phyloP scores from a whole-genome alignment of 805 yeast species.

The Ogataea ramenticola region DNA sequence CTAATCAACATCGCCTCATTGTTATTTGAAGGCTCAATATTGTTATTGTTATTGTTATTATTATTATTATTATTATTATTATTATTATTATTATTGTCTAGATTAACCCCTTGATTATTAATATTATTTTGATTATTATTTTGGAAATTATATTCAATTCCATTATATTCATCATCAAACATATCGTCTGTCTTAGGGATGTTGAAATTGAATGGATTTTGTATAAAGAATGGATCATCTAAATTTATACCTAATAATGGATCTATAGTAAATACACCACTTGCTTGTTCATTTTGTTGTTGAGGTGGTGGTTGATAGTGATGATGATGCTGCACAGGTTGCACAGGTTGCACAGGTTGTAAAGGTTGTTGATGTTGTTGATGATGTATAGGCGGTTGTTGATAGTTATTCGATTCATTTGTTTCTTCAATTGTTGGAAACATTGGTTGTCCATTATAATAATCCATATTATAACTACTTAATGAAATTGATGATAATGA shows the following conservation, averaged over 20 bases:
- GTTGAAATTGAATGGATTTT: constrained; percentile 40
- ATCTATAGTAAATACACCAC: constrained; percentile 20
- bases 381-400: neutral
- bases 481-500: constrained; percentile 15
- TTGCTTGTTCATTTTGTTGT: constrained; percentile 1
- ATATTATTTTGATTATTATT: too few relatives aligned
- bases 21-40: neutral
- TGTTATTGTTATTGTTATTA: neutral
- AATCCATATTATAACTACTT: constrained; percentile 15
- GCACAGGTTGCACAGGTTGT: neutral
- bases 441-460: constrained; percentile 14
- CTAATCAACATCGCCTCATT: neutral
- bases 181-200: constrained; percentile 11
- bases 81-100: neutral
- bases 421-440: constrained; percentile 6
- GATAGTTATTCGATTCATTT: too few relatives aligned
- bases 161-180: neutral
- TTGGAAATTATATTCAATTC: too few relatives aligned
- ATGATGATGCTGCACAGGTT: neutral
- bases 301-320: constrained; percentile 1
- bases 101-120: too few relatives aligned
- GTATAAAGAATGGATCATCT: constrained; percentile 46
- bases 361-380: neutral
- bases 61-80: neutral
- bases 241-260: constrained; percentile 34